Conservation (phyloP, 305 asterid species). For the Solanum hybrid region DNA sequence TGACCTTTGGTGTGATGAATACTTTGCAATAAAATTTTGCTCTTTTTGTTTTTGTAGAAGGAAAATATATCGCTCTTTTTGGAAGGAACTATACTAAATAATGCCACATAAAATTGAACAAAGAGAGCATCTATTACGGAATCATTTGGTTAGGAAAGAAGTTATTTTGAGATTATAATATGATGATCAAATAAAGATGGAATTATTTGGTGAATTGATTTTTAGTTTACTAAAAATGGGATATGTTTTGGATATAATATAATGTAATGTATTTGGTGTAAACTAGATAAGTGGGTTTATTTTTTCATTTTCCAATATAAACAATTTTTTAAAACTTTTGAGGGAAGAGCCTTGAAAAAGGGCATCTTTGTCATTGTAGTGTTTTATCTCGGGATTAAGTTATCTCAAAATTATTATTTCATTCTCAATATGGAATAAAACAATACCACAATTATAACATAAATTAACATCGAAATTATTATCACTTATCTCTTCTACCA, state of each 20-base stretch:
- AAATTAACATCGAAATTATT: neutral
- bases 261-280: neutral
- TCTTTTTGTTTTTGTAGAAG: neutral
- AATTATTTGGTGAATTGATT: neutral
- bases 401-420: neutral
- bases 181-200: neutral
- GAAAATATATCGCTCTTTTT: neutral
- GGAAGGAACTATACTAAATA: neutral
- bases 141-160: neutral
- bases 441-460: neutral
- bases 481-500: neutral
- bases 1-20: neutral
- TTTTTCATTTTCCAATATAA: neutral
- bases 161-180: neutral
- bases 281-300: neutral
- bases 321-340: neutral
- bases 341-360: neutral
- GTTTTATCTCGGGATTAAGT: neutral
- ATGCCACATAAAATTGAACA: neutral
- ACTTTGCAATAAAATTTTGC: neutral
- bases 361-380: neutral
- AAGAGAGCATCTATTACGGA: rapidly evolving
- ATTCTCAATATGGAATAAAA: neutral
- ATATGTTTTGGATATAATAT: neutral
- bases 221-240: neutral